phyloP scores from a whole-genome alignment of 1,284 basidiomycete genomes.

The Athelia sp. region DNA sequence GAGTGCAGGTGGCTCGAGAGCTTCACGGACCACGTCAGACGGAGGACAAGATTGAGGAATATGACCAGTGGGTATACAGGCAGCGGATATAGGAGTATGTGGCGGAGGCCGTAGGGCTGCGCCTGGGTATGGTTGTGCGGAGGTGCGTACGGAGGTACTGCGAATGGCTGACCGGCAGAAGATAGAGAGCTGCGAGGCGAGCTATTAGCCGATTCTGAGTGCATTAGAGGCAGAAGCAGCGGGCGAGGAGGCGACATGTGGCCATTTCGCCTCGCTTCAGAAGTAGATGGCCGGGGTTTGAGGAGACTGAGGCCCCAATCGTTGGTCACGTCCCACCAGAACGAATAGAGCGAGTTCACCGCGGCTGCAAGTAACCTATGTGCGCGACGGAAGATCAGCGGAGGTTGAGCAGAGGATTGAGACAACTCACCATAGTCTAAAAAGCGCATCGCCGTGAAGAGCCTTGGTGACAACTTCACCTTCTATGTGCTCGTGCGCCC shows the following conservation, averaged over 20 bases:
- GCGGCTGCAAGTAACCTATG: conserved; percentile 79
- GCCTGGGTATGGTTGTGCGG: conserved; percentile 6
- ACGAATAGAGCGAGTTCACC: conserved; percentile 92
- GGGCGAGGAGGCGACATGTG: conserved; percentile 30
- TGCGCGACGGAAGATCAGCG: conserved; percentile 2
- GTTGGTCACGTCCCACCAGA: conserved; percentile 99
- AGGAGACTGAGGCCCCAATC: conserved; percentile 94
- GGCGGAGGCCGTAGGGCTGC: conserved; percentile 66
- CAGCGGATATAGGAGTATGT: conserved; percentile 71
- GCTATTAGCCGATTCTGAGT: conserved; percentile 28
- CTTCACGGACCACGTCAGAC: conserved; percentile 94
- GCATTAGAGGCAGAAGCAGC: conserved; percentile 41
- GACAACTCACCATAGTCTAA: conserved; percentile 71
- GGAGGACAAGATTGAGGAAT: conserved; percentile 82
- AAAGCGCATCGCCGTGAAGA: conserved; percentile 77
- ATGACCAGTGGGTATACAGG: conserved; percentile 85
- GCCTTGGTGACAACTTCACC: conserved; percentile 35
- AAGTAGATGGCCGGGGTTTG: conserved; percentile 27
- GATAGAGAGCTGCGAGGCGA: conserved; percentile 22
- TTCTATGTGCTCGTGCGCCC: conserved; percentile 47
- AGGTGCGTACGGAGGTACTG: conserved; percentile 10
- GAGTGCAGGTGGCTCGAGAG: conserved; percentile 86
- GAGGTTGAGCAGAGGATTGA: conserved; percentile 1
- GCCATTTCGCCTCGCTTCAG: conserved; percentile 12
- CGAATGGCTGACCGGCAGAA: conserved; percentile 3